phyloP scores from a whole-genome alignment of 495 filamentous ascomycete genomes.

The Aspergillus egyptiacus region DNA sequence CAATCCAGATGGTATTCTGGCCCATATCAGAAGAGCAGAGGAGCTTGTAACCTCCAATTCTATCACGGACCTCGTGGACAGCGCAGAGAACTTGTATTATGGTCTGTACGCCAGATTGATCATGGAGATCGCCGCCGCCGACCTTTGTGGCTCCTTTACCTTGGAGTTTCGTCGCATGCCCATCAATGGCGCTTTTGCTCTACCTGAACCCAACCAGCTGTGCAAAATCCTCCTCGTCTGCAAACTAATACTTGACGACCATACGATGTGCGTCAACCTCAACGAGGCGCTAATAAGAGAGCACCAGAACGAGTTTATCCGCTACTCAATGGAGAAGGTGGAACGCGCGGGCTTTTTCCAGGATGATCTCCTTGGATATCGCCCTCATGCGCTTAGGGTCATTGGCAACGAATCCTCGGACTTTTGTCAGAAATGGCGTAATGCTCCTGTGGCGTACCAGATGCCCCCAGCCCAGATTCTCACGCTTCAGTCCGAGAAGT shows the following conservation, averaged over 20 bases:
- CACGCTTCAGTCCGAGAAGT: slow-evolving; percentile 33
- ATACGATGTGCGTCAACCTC: slow-evolving; percentile 20
- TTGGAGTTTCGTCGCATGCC: slow-evolving; percentile 15
- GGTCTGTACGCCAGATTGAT: slow-evolving; percentile 31
- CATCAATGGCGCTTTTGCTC: slow-evolving; percentile 12
- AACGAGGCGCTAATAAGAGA: slow-evolving; percentile 20
- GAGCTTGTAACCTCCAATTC: slow-evolving; percentile 19
- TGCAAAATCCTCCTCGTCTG: slow-evolving; percentile 28
- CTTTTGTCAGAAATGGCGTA: slow-evolving; percentile 29
- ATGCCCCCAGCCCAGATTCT: slow-evolving; percentile 25
- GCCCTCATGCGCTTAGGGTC: slow-evolving; percentile 21
- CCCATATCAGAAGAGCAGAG: slow-evolving; percentile 29
- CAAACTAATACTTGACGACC: slow-evolving; percentile 31
- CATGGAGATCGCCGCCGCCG: slow-evolving; percentile 33
- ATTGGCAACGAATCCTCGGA: slow-evolving; percentile 15
- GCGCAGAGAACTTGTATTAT: slow-evolving; percentile 34
- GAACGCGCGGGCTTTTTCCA: slow-evolving; percentile 1
- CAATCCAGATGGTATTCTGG: slow-evolving; percentile 21
- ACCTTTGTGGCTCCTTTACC: slow-evolving; percentile 29
- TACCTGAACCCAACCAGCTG: slow-evolving; percentile 31
- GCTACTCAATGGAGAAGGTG: slow-evolving; percentile 12
- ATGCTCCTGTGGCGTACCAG: slow-evolving; percentile 21
- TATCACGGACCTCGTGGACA: slow-evolving; percentile 25
- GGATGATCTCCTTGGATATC: slow-evolving; percentile 32
- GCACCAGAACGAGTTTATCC: slow-evolving; percentile 26